Conservation (phyloP, 495 filamentous ascomycete species). For the Rhypophila decipiens region DNA sequence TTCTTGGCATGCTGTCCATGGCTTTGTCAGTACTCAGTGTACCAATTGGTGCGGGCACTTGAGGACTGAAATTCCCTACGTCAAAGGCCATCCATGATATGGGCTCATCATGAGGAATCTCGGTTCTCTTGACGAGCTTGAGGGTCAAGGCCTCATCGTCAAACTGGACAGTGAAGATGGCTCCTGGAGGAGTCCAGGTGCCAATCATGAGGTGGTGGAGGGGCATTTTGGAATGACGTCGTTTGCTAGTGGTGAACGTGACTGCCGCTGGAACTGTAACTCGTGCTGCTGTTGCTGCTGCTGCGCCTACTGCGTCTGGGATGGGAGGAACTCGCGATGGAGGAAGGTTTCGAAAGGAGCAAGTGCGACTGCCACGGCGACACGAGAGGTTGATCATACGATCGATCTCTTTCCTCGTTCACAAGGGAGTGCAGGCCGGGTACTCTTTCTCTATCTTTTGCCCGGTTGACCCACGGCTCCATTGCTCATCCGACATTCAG, state of each 20-base stretch:
- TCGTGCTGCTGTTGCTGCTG: too few species aligned
- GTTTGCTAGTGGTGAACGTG: constrained; percentile 3
- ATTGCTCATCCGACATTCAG: too few species aligned
- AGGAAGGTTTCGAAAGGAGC: neutral
- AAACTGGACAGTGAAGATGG: constrained; percentile 78
- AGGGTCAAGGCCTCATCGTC: constrained; percentile 69
- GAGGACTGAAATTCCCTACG: constrained; percentile 32
- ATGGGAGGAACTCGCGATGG: neutral
- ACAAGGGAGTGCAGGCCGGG: neutral
- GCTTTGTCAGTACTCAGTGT: constrained; percentile 18
- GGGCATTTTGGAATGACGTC: constrained; percentile 42
- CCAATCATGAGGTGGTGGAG: constrained; percentile 78
- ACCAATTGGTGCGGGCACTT: neutral
- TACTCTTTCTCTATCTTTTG: constrained; percentile 1
- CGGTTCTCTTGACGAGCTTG: constrained; percentile 67
- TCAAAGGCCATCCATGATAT: constrained; percentile 90
- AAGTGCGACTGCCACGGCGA: constrained; percentile 4
- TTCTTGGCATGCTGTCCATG: constrained; percentile 65
- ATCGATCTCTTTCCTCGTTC: too few species aligned
- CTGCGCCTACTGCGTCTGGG: neutral
- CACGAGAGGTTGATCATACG: constrained; percentile 4
- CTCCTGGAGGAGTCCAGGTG: constrained; percentile 77
- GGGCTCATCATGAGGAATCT: constrained; percentile 72
- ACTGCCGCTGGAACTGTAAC: too few species aligned
- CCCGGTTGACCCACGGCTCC: too few species aligned